Evolutionary conservation across 441 rosid species (phyloP).

Genomic region (Hypseocharis bilobata): DNA sequence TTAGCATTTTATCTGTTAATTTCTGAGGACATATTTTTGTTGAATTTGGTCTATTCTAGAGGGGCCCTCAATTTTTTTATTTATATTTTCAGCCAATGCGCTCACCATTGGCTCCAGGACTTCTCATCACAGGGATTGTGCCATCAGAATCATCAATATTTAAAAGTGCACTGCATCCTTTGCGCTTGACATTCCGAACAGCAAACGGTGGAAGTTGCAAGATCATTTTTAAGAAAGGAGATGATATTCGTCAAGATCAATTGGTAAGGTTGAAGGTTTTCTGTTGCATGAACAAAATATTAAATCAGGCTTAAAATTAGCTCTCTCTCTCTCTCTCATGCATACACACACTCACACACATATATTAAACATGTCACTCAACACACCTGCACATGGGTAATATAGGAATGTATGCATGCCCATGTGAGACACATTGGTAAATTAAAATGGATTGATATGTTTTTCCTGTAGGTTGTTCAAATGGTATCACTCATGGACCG

Average conservation of each 20-base stretch:
- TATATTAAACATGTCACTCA: not conserved
- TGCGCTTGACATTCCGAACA: slow-evolving; percentile 76
- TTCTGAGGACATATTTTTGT: slow-evolving; percentile 6
- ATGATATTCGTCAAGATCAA: slow-evolving; percentile 95
- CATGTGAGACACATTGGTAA: slow-evolving; percentile 1
- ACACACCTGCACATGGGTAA: not conserved
- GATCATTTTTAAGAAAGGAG: slow-evolving; percentile 93
- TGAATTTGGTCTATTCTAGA: slow-evolving; percentile 10
- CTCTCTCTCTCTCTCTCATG: not conserved
- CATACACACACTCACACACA: not conserved
- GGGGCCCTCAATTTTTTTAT: slow-evolving; percentile 10
- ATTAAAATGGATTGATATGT: slow-evolving; percentile 17
- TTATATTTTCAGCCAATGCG: slow-evolving; percentile 65
- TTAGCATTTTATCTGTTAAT: slow-evolving; percentile 19
- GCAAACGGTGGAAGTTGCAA: slow-evolving; percentile 69
- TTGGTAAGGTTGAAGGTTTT: slow-evolving; percentile 42
- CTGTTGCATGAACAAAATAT: slow-evolving; percentile 15
- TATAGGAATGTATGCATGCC: not conserved
- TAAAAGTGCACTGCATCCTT: slow-evolving; percentile 82
- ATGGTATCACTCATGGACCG: slow-evolving; percentile 99
- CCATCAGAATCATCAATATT: slow-evolving; percentile 90
- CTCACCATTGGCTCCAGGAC: slow-evolving; percentile 70
- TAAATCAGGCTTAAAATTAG: not conserved
- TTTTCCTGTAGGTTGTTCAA: slow-evolving; percentile 69
- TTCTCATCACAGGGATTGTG: slow-evolving; percentile 78